phyloP scores from a whole-genome alignment of 768 basidiomycete species.

The Chalciporus piperatus region DNA sequence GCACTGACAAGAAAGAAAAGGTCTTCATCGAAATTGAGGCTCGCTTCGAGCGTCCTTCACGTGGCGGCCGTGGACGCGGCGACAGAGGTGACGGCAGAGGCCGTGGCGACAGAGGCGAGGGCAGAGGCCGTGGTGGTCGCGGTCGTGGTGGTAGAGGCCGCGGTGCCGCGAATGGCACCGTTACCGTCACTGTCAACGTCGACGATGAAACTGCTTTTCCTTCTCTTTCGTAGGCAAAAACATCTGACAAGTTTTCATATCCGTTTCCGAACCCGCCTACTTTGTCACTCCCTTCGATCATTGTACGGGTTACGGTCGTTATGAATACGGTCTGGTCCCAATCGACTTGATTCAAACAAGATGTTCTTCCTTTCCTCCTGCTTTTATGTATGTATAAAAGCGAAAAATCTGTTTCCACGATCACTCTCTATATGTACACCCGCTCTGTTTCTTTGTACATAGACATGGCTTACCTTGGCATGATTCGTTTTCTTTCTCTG shows the following conservation, averaged over 20 bases:
- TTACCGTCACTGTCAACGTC: conserved; percentile 55
- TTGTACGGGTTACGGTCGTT: conserved; percentile 10
- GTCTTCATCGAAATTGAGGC: conserved; percentile 90
- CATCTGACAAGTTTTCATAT: conserved; percentile 5
- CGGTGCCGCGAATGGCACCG: conserved; percentile 40
- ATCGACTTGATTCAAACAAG: conserved; percentile 9
- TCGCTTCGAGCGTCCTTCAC: conserved; percentile 79
- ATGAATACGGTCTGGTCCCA: conserved; percentile 9
- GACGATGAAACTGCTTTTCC: conserved; percentile 89
- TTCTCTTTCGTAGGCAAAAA: conserved; percentile 56
- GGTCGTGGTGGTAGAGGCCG: conserved; percentile 43
- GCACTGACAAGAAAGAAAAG: conserved; percentile 85
- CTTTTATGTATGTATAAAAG: conserved; percentile 13
- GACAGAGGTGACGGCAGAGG: conserved; percentile 50
- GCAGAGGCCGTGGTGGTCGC: conserved; percentile 44
- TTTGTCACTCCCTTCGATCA: conserved; percentile 3
- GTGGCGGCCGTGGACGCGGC: conserved; percentile 54
- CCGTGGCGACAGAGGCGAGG: conserved; percentile 48
- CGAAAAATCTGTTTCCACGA: conserved; percentile 5
- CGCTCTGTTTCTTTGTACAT: conserved; percentile 11
- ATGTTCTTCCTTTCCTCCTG: conserved; percentile 1
- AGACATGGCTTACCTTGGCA: conserved; percentile 2
- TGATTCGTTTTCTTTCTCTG: background rate
- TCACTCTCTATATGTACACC: conserved; percentile 8
- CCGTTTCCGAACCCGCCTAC: background rate